A percentile compares a stretch with the other conserved stretches of the same genome.
phyloP scores from a whole-genome alignment of 1,284 basidiomycete genomes.

The Apiotrichum sp. region DNA sequence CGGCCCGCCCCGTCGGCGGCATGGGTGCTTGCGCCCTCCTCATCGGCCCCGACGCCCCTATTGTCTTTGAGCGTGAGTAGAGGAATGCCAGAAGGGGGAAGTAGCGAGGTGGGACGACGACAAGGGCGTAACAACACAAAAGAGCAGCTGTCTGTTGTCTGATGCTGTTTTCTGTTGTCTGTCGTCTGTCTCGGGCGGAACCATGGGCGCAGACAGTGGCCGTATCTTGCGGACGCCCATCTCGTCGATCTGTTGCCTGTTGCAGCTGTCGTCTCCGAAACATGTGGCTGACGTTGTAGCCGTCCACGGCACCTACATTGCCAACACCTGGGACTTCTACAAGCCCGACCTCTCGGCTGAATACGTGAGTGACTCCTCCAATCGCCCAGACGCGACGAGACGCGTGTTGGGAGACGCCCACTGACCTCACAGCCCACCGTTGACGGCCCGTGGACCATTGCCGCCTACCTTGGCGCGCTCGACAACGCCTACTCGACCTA shows the following conservation, averaged over 20 bases:
- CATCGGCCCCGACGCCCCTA: conserved; percentile 90
- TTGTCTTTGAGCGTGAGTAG: conserved; percentile 86
- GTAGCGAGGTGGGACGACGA: background rate
- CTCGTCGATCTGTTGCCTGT: too few species aligned
- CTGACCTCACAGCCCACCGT: conserved; percentile 67
- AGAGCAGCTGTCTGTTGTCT: too few species aligned
- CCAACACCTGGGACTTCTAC: conserved; percentile 97
- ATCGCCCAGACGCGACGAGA: too few species aligned
- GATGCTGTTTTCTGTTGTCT: too few species aligned
- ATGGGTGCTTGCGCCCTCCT: conserved; percentile 93
- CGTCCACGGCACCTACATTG: conserved; percentile 94
- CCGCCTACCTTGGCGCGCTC: conserved; percentile 89
- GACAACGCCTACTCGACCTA: conserved; percentile 84
- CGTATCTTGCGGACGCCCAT: too few species aligned
- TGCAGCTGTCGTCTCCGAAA: background rate
- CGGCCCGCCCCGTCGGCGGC: conserved; percentile 91
- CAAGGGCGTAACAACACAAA: background rate
- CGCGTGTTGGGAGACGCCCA: background rate
- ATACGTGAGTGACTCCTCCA: conserved; percentile 39
- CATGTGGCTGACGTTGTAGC: conserved; percentile 53
- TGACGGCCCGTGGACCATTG: conserved; percentile 93
- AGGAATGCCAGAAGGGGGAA: background rate
- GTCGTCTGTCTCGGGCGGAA: too few species aligned
- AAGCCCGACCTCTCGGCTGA: conserved; percentile 71
- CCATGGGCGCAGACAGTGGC: too few species aligned